Evolutionary conservation across 352 stramenopile species (phyloP).

Genomic region (Globisporangium polare): DNA sequence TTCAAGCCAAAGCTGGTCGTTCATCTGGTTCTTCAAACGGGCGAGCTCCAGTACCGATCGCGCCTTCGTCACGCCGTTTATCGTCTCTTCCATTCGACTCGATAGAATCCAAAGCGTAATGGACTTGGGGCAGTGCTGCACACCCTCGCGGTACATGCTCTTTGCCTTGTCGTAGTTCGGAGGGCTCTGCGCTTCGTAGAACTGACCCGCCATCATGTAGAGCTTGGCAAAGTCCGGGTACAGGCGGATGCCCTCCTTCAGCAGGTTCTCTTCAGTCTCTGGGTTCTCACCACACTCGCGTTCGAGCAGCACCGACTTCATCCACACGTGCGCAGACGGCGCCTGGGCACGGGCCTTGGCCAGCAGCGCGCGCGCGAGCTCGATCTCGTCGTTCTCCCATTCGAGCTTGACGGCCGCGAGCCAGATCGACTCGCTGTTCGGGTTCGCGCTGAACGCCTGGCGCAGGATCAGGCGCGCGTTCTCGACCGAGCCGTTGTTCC

Average conservation of each 20-base stretch:
- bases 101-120: slow-evolving; percentile 94
- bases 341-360: slow-evolving; percentile 76
- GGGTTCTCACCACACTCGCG: slow-evolving; percentile 71
- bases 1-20: slow-evolving; percentile 95
- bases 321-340: slow-evolving; percentile 92
- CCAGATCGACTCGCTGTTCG: slow-evolving; percentile 94
- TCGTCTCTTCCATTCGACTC: slow-evolving; percentile 91
- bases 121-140: slow-evolving; percentile 91
- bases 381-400: slow-evolving; percentile 97
- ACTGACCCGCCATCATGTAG: slow-evolving; percentile 98
- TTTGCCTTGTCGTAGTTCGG: slow-evolving; percentile 74
- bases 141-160: slow-evolving; percentile 87
- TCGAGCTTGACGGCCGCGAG: slow-evolving; percentile 98
- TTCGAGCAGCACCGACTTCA: slow-evolving; percentile 98
- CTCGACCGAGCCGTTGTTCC: slow-evolving; percentile 91
- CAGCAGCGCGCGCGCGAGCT: slow-evolving; percentile 85
- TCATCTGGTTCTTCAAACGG: slow-evolving; percentile 94
- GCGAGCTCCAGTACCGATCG: slow-evolving; percentile 96
- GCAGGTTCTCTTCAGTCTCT: slow-evolving; percentile 75
- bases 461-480: slow-evolving; percentile 93
- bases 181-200: slow-evolving; percentile 61
- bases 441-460: slow-evolving; percentile 96
- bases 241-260: slow-evolving; percentile 87
- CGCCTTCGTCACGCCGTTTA: slow-evolving; percentile 92
- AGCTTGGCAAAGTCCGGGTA: slow-evolving; percentile 94